Conservation (phyloP, 2,329 filamentous ascomycete genomes). For the Fusarium palustre region DNA sequence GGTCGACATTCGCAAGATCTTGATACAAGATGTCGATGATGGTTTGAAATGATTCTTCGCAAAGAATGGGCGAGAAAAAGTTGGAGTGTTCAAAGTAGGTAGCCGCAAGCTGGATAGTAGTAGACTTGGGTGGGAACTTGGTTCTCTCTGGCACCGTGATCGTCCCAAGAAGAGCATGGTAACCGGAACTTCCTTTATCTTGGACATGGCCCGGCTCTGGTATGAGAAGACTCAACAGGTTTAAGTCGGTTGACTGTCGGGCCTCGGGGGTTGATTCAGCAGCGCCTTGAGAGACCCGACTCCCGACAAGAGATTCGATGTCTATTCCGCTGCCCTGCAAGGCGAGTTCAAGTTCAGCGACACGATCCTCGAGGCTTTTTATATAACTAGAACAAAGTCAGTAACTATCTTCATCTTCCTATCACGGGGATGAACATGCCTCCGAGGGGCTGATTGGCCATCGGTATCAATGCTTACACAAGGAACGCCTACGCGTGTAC, state of each 20-base stretch:
- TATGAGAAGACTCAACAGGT: background rate
- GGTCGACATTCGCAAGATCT: background rate
- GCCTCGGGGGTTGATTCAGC: background rate
- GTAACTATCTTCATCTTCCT: rapidly evolving
- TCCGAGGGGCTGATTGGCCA: conserved; percentile 27
- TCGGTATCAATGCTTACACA: conserved; percentile 40
- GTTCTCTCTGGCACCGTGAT: background rate
- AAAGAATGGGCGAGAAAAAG: conserved; percentile 45
- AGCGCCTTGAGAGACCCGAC: background rate
- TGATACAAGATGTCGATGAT: conserved; percentile 20
- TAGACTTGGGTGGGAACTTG: conserved; percentile 27
- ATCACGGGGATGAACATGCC: background rate
- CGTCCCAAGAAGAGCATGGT: conserved; percentile 23
- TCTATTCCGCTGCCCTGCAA: conserved; percentile 19
- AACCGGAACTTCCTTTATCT: background rate
- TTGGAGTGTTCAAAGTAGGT: conserved; percentile 49
- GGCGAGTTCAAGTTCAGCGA: conserved; percentile 41
- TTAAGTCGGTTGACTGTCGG: background rate
- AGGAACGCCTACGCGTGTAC: conserved; percentile 22
- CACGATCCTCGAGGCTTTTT: conserved; percentile 44
- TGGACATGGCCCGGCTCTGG: background rate
- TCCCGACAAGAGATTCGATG: background rate
- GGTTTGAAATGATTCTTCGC: conserved; percentile 26
- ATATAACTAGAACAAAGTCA: conserved; percentile 35
- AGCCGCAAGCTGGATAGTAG: conserved; percentile 20